Evolutionary conservation across 139 green algal species (phyloP), one percentile per base, ranked within the genome.

Genomic region (Trebouxia sp.): DNA sequence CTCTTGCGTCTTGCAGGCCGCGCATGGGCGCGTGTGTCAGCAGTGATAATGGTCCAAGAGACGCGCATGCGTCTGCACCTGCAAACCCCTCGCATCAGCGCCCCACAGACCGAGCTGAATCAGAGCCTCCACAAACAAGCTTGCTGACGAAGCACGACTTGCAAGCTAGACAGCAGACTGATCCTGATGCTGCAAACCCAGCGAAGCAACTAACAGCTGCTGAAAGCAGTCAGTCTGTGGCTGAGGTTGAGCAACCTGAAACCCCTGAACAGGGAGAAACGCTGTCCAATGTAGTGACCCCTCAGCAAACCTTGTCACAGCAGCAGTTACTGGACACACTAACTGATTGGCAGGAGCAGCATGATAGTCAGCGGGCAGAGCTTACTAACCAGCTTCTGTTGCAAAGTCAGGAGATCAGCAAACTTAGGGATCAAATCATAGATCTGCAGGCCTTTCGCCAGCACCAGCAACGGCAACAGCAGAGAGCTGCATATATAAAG

Each of bases 361-460:
- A 70, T 43, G 62, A 42, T 17, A 43, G 32, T 28, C 62, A 70
- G 6, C 26, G 5, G 32, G n/a, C 62, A 70, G 32, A 67, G 56
- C 56, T 70, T 30, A 30, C 41, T 10, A 30, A 70, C 7, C 62
- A 28, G 30, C 41, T 70, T 6, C 26, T 32, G 42, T 32, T 70
- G 10, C 62, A 70, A 70, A 70, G 32, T 32, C 62, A 70, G 32
- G 62, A 70, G 32, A 70, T 70, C 5, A 43, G 32, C 26, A 70
- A 42, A 43, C 62, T 70, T 15, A 70, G 62, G 42, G 62, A 42
- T 7, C 62, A 70, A 39, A 32, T 70, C 8, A 70, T 70, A 70
- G 62, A 70, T 32, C 32, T 70, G 62, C 62, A 70, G 11, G 62
- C 62, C 26, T 24, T 43, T 42, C 62, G 62, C 8, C 62, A 70